phyloP scores from a whole-genome alignment of 352 stramenopile genomes.

The Globisporangium perplexum region DNA sequence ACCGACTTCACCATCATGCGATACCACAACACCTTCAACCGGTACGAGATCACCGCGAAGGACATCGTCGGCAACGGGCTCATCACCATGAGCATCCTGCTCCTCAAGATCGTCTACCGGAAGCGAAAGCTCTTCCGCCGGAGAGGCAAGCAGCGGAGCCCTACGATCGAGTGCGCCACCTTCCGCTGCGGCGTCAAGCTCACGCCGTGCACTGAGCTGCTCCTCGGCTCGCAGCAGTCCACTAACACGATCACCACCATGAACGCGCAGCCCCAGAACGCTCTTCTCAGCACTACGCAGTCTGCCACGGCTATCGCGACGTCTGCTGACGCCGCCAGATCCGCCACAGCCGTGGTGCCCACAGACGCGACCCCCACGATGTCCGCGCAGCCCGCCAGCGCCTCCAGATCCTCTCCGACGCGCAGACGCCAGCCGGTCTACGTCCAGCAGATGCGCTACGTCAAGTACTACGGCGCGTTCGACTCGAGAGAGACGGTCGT shows the following conservation, averaged over 20 bases:
- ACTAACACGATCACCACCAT: neutral
- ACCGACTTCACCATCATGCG: conserved; percentile 13
- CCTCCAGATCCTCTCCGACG: neutral
- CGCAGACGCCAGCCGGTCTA: conserved; percentile 9
- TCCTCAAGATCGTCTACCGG: conserved; percentile 24
- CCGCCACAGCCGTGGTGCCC: too few species aligned
- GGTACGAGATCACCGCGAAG: conserved; percentile 13
- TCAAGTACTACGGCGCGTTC: conserved; percentile 5
- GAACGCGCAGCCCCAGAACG: neutral
- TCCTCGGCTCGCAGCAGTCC: neutral
- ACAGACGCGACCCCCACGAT: neutral
- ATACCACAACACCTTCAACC: conserved; percentile 11
- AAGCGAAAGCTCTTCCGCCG: conserved; percentile 12
- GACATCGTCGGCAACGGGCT: conserved; percentile 26
- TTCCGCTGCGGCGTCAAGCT: conserved; percentile 12
- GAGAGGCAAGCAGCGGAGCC: neutral
- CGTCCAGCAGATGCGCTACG: conserved; percentile 18
- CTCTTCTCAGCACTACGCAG: neutral
- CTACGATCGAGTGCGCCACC: conserved; percentile 20
- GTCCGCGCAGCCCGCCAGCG: too few species aligned
- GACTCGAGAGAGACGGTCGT: conserved; percentile 7
- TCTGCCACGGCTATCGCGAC: too few species aligned
- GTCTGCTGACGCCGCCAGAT: too few species aligned
- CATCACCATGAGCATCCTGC: conserved; percentile 18
- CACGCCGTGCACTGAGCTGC: neutral